Evolutionary conservation across 345 rosid species (phyloP).

Genomic region (Zanthoxylum bungeanum): DNA sequence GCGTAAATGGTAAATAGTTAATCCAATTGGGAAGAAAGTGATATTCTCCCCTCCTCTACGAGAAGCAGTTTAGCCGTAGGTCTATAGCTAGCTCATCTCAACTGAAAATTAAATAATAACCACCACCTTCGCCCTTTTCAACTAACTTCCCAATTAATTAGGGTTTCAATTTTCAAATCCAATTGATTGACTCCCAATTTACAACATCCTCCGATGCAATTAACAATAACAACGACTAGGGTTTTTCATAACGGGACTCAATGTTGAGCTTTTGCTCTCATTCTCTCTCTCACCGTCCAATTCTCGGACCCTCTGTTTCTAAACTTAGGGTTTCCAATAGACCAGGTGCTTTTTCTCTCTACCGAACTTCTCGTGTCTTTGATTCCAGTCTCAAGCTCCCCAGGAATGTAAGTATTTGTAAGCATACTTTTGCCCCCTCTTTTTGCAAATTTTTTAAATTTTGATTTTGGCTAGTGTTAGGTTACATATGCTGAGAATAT

Average conservation of each 20-base stretch:
- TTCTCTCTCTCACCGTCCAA: constrained; percentile 49
- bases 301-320: constrained; percentile 41
- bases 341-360: constrained; percentile 30
- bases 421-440: too few species aligned
- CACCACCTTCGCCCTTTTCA: background rate
- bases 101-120: constrained; percentile 6
- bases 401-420: constrained; percentile 42
- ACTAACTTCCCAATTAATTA: constrained; percentile 10
- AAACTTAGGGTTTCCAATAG: constrained; percentile 45
- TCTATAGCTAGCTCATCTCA: background rate
- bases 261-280: constrained; percentile 87
- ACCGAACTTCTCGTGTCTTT: constrained; percentile 42
- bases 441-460: too few species aligned
- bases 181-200: background rate
- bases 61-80: too few species aligned
- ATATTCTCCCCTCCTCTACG: too few species aligned
- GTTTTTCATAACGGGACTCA: constrained; percentile 24
- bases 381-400: constrained; percentile 40
- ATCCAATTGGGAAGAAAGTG: too few species aligned
- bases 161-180: background rate
- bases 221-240: background rate
- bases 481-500: too few species aligned
- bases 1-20: too few species aligned
- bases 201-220: constrained; percentile 23
- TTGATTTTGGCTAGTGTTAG: too few species aligned